These are phyloP conservation scores for Pseudogymnoascus sp. DNA, from an alignment of 2,329 filamentous ascomycete genomes.

Conservation along the genomic window DNA sequence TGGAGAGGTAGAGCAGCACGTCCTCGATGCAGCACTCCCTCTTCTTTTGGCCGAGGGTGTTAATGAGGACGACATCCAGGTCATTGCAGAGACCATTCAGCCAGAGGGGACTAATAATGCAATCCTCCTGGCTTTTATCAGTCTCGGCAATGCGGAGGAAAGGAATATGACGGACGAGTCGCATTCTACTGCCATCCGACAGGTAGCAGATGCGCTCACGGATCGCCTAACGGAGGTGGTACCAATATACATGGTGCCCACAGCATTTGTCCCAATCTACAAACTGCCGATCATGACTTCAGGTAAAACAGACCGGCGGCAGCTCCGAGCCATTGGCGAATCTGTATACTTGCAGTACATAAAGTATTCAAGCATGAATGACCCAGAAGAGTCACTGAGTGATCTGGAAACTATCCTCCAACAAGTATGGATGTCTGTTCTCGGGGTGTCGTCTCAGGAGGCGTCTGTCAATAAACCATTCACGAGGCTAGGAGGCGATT, in stretches of 20 bases:
- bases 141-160: not conserved
- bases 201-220: conserved; percentile 3
- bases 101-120: not conserved
- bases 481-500: conserved; percentile 15
- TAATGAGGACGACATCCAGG: not conserved
- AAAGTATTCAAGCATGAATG: conserved; percentile 15
- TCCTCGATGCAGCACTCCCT: not conserved
- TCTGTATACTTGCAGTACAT: not conserved
- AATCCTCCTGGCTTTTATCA: not conserved
- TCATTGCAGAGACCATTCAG: not conserved
- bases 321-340: not conserved
- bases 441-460: not conserved
- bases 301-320: conserved; percentile 14
- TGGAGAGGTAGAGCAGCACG: conserved; percentile 16
- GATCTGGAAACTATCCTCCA: not conserved
- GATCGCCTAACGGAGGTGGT: not conserved
- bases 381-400: not conserved
- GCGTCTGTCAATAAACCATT: conserved; percentile 12
- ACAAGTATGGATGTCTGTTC: not conserved
- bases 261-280: not conserved
- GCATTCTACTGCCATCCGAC: not conserved
- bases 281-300: conserved; percentile 13
- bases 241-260: conserved; percentile 20
- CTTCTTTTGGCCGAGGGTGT: not conserved
- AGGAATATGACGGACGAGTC: conserved; percentile 9